Evolutionary conservation across 2,329 filamentous ascomycete species (phyloP), one percentile per base, ranked within the genome.

Genomic region (Purpureocillium lavendulum): DNA sequence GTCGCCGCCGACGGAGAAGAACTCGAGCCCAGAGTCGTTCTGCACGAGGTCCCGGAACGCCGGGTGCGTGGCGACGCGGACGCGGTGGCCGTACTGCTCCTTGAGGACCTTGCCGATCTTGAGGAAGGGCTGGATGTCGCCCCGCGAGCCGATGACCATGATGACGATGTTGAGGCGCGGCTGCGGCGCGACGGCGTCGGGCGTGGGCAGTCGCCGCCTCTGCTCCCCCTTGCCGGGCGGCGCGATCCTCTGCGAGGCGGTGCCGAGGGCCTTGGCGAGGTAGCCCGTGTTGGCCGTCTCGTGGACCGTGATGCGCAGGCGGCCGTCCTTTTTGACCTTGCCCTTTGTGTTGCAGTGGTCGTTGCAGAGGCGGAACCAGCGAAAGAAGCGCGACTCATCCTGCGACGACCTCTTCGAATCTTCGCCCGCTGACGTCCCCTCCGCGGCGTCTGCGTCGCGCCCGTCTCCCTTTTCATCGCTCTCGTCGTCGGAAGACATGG

Each of bases 91-190:
- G 46, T 84, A 79, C 34, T 80, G 64, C 39, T 86, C 73, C 52
- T 82, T 79, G 33, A 92, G 61, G 1, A 84, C 72, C 58, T 84
- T 81, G 15, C 82, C 84, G 36, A 92, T 73, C 48, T 79, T 80
- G 15, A 92, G 60, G 45, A 92, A 92, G 0, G 86, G 86, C 54
- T 92, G 86, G 3, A 84, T 81, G 52, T 92, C 86, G 29, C 86
- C 86, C 36, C 86, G 71, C 3, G 79, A 85, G 3, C 86, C 86
- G 49, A 90, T 87, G 7, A 90, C 82, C 75, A 88, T 87, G 50
- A 90, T 81, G 21, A 88, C 84, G 39, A 92, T 83, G 56, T 88
- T 89, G 35, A 92, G 64, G 9, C 57, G 65, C 2, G 79, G 71
- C n/a, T 57, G 60, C 15, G 55, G 58, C 11, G 46, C n/a, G 21